Evolutionary conservation across 371 early-diverging fungal genomes (phyloP).

Genomic region (Mortierella sp.): DNA sequence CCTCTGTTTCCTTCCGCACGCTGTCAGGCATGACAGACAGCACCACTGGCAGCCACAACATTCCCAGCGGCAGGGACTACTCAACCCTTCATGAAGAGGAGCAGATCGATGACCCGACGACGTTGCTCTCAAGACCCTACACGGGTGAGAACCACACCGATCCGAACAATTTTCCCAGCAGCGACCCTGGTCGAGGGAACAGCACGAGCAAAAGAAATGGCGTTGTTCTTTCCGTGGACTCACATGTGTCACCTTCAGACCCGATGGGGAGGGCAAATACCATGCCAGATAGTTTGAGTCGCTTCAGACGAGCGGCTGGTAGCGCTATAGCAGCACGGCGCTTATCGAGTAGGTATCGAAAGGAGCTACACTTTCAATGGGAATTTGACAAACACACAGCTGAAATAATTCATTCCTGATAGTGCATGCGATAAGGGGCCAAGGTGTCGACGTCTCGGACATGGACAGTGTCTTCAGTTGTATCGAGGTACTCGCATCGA

Average conservation of each 20-base stretch:
- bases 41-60: slow-evolving; percentile 5
- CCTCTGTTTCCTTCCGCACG: slow-evolving; percentile 12
- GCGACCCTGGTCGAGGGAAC: not conserved
- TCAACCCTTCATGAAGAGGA: not conserved
- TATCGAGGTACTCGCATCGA: slow-evolving; percentile 24
- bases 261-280: not conserved
- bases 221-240: not conserved
- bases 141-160: not conserved
- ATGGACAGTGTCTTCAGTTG: slow-evolving; percentile 47
- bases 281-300: slow-evolving; percentile 12
- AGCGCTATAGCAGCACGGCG: slow-evolving; percentile 6
- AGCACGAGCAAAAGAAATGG: not conserved
- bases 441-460: slow-evolving; percentile 45
- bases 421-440: slow-evolving; percentile 32
- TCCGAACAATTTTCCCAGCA: not conserved
- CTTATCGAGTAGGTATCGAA: slow-evolving; percentile 22
- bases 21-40: slow-evolving; percentile 13
- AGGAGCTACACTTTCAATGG: not conserved
- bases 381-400: not conserved
- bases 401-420: not conserved
- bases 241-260: slow-evolving; percentile 1
- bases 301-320: slow-evolving; percentile 11
- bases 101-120: not conserved
- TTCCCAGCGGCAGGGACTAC: not conserved
- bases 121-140: not conserved